phyloP scores from a whole-genome alignment of 2,329 filamentous ascomycete genomes.

The Metarhizium anisopliae region DNA sequence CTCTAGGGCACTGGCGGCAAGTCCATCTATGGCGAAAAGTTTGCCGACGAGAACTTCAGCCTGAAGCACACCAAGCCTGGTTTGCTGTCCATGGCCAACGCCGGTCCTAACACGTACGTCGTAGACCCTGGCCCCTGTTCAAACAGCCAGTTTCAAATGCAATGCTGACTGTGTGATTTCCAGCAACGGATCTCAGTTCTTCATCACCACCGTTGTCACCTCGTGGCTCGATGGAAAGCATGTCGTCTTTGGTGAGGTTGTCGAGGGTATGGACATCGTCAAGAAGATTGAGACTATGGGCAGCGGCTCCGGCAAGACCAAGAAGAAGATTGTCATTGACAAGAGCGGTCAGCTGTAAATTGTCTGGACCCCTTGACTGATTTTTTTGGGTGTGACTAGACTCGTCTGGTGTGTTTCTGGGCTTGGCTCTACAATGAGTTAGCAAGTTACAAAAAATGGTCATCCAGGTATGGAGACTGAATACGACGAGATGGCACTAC shows the following conservation, averaged over 20 bases:
- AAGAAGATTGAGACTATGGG: conserved; percentile 54
- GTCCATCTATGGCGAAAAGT: conserved; percentile 14
- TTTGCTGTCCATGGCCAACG: conserved; percentile 14
- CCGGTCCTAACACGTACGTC: conserved; percentile 14
- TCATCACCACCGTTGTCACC: conserved; percentile 88
- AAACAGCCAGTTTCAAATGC: neutral
- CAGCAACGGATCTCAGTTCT: conserved; percentile 98
- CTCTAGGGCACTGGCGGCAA: conserved; percentile 12
- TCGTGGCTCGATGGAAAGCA: conserved; percentile 78
- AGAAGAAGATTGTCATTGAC: conserved; percentile 49
- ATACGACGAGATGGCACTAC: neutral
- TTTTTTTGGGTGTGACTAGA: neutral
- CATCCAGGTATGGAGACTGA: neutral
- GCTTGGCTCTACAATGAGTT: neutral
- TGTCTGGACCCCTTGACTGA: neutral
- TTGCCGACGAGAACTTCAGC: conserved; percentile 12
- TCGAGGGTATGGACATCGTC: conserved; percentile 41
- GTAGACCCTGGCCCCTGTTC: neutral
- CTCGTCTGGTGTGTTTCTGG: neutral
- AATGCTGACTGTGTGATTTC: conserved; percentile 23
- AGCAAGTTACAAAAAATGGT: neutral
- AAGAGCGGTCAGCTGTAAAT: conserved; percentile 39
- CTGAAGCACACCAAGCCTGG: conserved; percentile 13
- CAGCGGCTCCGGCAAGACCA: conserved; percentile 38
- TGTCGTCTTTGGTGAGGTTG: conserved; percentile 75